phyloP scores from a whole-genome alignment of 2,329 filamentous ascomycete species.

The Cryphonectria japonica region DNA sequence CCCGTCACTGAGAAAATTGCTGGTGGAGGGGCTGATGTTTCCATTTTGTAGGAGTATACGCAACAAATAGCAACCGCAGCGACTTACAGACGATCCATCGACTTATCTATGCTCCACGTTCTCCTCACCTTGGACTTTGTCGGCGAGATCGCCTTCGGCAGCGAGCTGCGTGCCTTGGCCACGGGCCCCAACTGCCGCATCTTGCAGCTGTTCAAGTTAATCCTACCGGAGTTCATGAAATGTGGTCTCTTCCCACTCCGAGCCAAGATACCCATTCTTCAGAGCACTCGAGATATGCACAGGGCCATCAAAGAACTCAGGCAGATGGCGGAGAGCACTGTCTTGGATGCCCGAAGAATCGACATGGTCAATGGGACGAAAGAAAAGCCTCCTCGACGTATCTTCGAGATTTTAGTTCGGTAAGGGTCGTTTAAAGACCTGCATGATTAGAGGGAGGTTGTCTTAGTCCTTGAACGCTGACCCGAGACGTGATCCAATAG shows the following conservation, averaged over 20 bases:
- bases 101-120: conserved; percentile 13
- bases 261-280: conserved; percentile 10
- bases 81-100: neutral
- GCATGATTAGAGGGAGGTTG: no score
- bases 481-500: neutral
- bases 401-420: conserved; percentile 8
- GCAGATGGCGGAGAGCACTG: conserved; percentile 3
- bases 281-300: conserved; percentile 14
- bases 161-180: neutral
- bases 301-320: neutral
- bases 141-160: conserved; percentile 7
- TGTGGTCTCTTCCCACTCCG: conserved; percentile 13
- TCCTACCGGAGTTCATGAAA: conserved; percentile 12
- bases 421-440: neutral
- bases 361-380: neutral
- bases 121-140: conserved; percentile 11
- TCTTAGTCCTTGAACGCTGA: neutral
- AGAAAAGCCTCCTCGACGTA: conserved; percentile 5
- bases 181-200: conserved; percentile 7
- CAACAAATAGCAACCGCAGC: conserved; percentile 2
- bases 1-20: no score
- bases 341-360: neutral
- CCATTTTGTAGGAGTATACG: neutral
- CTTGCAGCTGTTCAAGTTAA: conserved; percentile 5
- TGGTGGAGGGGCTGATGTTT: neutral